phyloP scores from a whole-genome alignment of 768 basidiomycete species.

The Serendipita vermifera region DNA sequence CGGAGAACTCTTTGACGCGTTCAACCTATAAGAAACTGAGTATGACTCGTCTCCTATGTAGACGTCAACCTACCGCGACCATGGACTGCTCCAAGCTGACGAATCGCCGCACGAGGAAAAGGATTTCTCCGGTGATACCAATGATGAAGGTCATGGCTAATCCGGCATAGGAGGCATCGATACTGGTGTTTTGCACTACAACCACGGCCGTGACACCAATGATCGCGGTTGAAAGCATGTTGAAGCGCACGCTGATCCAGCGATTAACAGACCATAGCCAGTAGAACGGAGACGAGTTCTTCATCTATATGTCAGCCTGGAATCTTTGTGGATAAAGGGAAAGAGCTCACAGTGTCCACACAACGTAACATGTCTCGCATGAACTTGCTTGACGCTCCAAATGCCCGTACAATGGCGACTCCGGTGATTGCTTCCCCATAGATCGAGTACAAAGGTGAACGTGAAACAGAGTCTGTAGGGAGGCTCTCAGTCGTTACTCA shows the following conservation, averaged over 20 bases:
- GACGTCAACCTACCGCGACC: constrained; percentile 35
- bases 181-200: constrained; percentile 51
- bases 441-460: constrained; percentile 39
- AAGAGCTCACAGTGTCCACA: constrained; percentile 56
- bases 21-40: constrained; percentile 32
- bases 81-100: constrained; percentile 86
- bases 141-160: constrained; percentile 78
- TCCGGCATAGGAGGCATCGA: constrained; percentile 71
- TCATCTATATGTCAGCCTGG: not conserved
- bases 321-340: constrained; percentile 1
- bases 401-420: constrained; percentile 54
- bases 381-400: constrained; percentile 80
- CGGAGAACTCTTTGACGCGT: constrained; percentile 84
- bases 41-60: not conserved
- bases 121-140: constrained; percentile 55
- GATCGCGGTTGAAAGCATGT: constrained; percentile 58
- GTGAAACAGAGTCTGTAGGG: constrained; percentile 29
- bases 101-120: constrained; percentile 51
- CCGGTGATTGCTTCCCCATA: constrained; percentile 42
- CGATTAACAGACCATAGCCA: constrained; percentile 94
- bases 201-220: constrained; percentile 60
- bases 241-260: constrained; percentile 83
- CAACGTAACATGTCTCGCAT: constrained; percentile 71
- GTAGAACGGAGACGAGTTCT: constrained; percentile 25
- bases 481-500: not conserved